phyloP scores from a whole-genome alignment of 352 stramenopile species.

The Phytophthora tubulina region DNA sequence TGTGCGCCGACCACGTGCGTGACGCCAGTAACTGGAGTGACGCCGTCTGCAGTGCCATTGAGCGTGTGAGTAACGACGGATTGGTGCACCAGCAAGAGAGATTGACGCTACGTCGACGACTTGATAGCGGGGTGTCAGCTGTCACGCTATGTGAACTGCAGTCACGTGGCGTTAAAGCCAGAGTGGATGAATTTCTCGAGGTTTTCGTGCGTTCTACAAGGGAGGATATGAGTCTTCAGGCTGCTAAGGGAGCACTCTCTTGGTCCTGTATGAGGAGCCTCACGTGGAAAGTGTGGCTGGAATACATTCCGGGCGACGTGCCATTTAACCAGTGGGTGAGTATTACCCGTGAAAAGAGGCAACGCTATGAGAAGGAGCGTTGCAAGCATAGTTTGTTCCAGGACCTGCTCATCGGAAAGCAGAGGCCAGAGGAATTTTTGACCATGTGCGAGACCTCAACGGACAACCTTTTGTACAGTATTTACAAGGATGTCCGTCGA shows the following conservation, averaged over 20 bases:
- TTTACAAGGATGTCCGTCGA: slow-evolving; percentile 77
- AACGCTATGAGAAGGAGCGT: slow-evolving; percentile 53
- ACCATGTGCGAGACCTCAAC: slow-evolving; percentile 56
- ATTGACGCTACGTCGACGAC: slow-evolving; percentile 35
- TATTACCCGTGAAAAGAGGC: slow-evolving; percentile 46
- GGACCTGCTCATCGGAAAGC: slow-evolving; percentile 34
- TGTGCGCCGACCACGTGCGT: slow-evolving; percentile 67
- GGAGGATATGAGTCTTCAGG: slow-evolving; percentile 62
- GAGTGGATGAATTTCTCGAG: slow-evolving; percentile 79
- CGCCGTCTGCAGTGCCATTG: slow-evolving; percentile 66
- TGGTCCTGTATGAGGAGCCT: slow-evolving; percentile 82
- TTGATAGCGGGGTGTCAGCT: slow-evolving; percentile 54
- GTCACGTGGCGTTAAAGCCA: slow-evolving; percentile 54
- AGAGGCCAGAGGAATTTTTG: slow-evolving; percentile 60
- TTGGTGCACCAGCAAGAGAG: slow-evolving; percentile 13
- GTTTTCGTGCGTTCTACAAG: slow-evolving; percentile 67
- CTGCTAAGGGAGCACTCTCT: slow-evolving; percentile 67
- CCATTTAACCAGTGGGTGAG: slow-evolving; percentile 61
- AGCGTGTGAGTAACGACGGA: slow-evolving; percentile 37
- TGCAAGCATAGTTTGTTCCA: slow-evolving; percentile 47
- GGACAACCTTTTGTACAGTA: slow-evolving; percentile 68
- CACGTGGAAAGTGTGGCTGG: slow-evolving; percentile 79
- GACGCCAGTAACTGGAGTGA: slow-evolving; percentile 75
- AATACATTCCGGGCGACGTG: slow-evolving; percentile 55
- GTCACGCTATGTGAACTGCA: slow-evolving; percentile 72